A percentile compares a stretch with the other conserved stretches of the same genome.
Evolutionary conservation across 805 yeast genomes (phyloP).

Genomic region (Yarrowia yakushimensis): DNA sequence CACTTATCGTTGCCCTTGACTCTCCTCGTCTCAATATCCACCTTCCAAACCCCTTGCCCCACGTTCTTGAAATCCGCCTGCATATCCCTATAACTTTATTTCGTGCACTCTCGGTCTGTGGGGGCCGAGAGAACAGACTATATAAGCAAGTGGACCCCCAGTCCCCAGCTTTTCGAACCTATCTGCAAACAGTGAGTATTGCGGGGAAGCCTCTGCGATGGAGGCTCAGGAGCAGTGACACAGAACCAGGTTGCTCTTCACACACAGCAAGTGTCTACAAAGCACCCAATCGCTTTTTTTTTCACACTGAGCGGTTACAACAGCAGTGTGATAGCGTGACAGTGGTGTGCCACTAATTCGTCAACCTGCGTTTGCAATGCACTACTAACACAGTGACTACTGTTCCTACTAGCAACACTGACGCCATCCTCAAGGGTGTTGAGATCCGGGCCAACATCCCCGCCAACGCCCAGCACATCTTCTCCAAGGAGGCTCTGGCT

Average conservation of each 20-base stretch:
- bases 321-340: too few relatives aligned
- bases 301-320: too few relatives aligned
- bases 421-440: conserved; percentile 45
- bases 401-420: conserved; percentile 13
- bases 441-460: conserved; percentile 53
- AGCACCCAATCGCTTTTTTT: too few relatives aligned
- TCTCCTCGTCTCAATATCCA: neutral
- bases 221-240: too few relatives aligned
- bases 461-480: conserved; percentile 50
- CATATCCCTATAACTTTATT: conserved; percentile 20
- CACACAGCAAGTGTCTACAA: too few relatives aligned
- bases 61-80: conserved; percentile 15
- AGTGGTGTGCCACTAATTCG: too few relatives aligned
- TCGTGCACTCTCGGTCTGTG: conserved; percentile 16
- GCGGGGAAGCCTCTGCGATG: neutral
- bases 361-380: too few relatives aligned
- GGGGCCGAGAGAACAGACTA: conserved; percentile 17
- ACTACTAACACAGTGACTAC: conserved; percentile 19
- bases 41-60: too few relatives aligned
- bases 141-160: conserved; percentile 12
- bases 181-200: conserved; percentile 22
- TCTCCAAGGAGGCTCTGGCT: conserved; percentile 60
- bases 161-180: conserved; percentile 13
- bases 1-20: neutral
- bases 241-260: too few relatives aligned